Evolutionary conservation across 2,329 filamentous ascomycete species (phyloP), one percentile per base, ranked within the genome.

Genomic region (Penicillium sp.): DNA sequence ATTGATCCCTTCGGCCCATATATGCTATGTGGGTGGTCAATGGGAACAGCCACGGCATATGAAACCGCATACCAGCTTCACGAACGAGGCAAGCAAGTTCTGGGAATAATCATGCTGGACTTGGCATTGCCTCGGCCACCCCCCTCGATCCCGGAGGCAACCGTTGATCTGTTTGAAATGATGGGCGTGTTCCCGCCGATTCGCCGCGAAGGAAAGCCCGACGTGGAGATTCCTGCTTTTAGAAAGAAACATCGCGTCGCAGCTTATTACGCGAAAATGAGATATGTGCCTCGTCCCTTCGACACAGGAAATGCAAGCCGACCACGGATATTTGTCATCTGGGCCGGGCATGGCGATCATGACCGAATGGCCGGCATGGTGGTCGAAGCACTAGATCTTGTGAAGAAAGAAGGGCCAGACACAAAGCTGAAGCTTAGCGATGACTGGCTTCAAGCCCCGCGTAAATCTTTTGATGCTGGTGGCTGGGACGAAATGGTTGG

Each of bases 401-500:
- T 48, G 48, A 49, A 42, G 49, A 47, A 43, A 45, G 33, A 50
- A 6, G 53, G 57, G 23, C 46, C 46, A 8, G 31, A 7, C 10
- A 48, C 46, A 10, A 37, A 19, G n/a, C 13, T 35, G 29, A 55
- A 47, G 12, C 25, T 31, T 7, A 48, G 42, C 19, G 6, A 35
- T 2, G 56, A 56, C 3, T 61, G 58, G 58, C 51, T 58, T 27
- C 31, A 49, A 2, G 12, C 8, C 10, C 58, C 58, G 5, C 58
- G 58, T 25, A 51, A 56, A 25, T 49, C 42, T 3, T 58, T 61
- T 42, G 58, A 51, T 54, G 23, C 58, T 31, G 55, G 55, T 38
- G 58, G 58, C 21, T 61, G 58, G 58, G 58, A 47, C n/a, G 55
- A 61, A 17, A 52, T 61, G 51, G 58, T 61, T 45, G 58, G 58